Conservation (phyloP, 148 eudicot species). For the Persicaria tinctoria region DNA sequence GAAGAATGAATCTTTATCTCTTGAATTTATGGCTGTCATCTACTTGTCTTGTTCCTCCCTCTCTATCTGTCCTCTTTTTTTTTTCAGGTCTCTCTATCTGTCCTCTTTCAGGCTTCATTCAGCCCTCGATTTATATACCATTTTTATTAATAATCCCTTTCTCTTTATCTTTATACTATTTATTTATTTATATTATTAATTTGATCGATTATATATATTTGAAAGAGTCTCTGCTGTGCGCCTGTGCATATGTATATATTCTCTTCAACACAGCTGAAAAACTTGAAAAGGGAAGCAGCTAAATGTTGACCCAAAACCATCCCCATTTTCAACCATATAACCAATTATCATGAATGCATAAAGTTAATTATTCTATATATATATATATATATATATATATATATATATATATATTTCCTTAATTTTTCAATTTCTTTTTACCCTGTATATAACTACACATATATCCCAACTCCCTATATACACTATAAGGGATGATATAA, state of each 20-base stretch:
- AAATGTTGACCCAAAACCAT: too few relatives aligned
- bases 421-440: too few relatives aligned
- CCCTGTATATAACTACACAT: too few relatives aligned
- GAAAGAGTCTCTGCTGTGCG: neutral
- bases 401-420: too few relatives aligned
- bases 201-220: neutral
- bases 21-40: neutral
- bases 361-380: too few relatives aligned
- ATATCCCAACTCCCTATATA: too few relatives aligned
- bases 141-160: neutral
- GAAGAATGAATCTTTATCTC: slow-evolving; percentile 1
- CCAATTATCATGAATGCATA: too few relatives aligned
- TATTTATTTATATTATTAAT: neutral
- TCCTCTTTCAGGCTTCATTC: neutral
- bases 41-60: neutral
- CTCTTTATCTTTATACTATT: neutral
- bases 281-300: neutral
- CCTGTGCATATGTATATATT: neutral
- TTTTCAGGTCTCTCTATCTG: neutral
- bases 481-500: too few relatives aligned
- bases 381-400: too few relatives aligned
- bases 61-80: too few relatives aligned
- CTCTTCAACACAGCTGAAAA: neutral
- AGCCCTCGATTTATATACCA: too few relatives aligned
- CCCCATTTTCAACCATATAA: too few relatives aligned